Conservation (phyloP, 2,329 filamentous ascomycete genomes). For the Phoma sp. region DNA sequence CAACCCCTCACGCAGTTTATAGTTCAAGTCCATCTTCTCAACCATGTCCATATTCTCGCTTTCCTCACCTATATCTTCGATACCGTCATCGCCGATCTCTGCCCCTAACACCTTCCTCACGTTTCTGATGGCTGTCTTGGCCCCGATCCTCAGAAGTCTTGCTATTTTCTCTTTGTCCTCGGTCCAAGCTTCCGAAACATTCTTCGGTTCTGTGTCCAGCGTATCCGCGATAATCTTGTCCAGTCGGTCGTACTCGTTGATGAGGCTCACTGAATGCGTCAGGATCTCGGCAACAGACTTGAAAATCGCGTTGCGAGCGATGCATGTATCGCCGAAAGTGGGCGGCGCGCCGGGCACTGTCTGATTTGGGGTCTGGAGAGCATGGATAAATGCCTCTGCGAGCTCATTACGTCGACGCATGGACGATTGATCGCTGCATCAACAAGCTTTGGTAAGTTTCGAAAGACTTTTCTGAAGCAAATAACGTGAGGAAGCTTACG, state of each 20-base stretch:
- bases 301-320: slow-evolving; percentile 24
- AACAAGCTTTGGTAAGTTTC: background rate
- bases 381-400: slow-evolving; percentile 21
- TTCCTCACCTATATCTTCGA: slow-evolving; percentile 4
- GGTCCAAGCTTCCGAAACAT: slow-evolving; percentile 30
- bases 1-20: slow-evolving; percentile 31
- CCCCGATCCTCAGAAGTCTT: slow-evolving; percentile 31
- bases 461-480: background rate
- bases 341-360: background rate
- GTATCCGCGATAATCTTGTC: slow-evolving; percentile 29
- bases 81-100: slow-evolving; percentile 5
- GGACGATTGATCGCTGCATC: slow-evolving; percentile 23
- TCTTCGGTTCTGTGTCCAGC: slow-evolving; percentile 20
- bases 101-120: slow-evolving; percentile 37
- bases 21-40: slow-evolving; percentile 21
- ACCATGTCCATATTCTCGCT: slow-evolving; percentile 10
- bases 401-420: slow-evolving; percentile 30
- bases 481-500: slow-evolving; percentile 22
- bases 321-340: slow-evolving; percentile 21
- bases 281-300: slow-evolving; percentile 20
- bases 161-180: slow-evolving; percentile 32
- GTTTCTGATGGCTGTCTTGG: slow-evolving; percentile 36
- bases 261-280: slow-evolving; percentile 23
- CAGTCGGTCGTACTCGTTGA: slow-evolving; percentile 32
- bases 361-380: slow-evolving; percentile 24